Percentiles rank a stretch among this genome's conserved stretches.
Evolutionary conservation across 352 stramenopile species (phyloP).

Genomic region (Pythium coloratum): DNA sequence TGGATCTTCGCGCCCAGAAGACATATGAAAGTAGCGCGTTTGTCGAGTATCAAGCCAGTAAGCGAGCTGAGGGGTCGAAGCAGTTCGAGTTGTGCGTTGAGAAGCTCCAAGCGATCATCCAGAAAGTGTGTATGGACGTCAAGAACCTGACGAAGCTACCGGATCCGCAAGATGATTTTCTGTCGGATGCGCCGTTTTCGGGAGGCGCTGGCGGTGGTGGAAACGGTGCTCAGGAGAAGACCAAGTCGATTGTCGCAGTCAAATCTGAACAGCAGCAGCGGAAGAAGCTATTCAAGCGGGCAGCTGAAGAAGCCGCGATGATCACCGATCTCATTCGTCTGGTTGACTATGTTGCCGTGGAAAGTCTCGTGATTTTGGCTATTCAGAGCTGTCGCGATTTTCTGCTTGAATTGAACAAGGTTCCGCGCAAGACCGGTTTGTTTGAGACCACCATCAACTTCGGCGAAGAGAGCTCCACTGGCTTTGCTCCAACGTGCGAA

Average conservation of each 20-base stretch:
- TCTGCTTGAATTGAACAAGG: conserved; percentile 87
- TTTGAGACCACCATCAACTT: conserved; percentile 95
- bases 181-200: conserved; percentile 40
- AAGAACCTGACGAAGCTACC: conserved; percentile 82
- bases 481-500: conserved; percentile 86
- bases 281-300: conserved; percentile 78
- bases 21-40: conserved; percentile 89
- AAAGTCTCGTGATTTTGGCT: conserved; percentile 87
- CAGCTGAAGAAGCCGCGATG: conserved; percentile 86
- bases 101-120: conserved; percentile 88
- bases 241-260: conserved; percentile 91
- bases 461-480: conserved; percentile 57
- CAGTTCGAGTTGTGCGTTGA: conserved; percentile 91
- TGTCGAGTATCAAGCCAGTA: conserved; percentile 88
- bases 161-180: conserved; percentile 61
- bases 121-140: conserved; percentile 89
- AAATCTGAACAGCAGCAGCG: conserved; percentile 90
- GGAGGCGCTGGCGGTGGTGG: conserved; percentile 27
- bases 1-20: conserved; percentile 87
- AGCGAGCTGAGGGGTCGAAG: conserved; percentile 85
- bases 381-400: conserved; percentile 86
- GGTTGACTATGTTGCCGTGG: conserved; percentile 92
- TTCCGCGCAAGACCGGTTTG: conserved; percentile 86
- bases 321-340: conserved; percentile 93
- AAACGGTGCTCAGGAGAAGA: conserved; percentile 62